A percentile compares a stretch with the other conserved stretches of the same genome.
Conservation (phyloP, 2,329 filamentous ascomycete genomes). For the Penicillium occitanis region DNA sequence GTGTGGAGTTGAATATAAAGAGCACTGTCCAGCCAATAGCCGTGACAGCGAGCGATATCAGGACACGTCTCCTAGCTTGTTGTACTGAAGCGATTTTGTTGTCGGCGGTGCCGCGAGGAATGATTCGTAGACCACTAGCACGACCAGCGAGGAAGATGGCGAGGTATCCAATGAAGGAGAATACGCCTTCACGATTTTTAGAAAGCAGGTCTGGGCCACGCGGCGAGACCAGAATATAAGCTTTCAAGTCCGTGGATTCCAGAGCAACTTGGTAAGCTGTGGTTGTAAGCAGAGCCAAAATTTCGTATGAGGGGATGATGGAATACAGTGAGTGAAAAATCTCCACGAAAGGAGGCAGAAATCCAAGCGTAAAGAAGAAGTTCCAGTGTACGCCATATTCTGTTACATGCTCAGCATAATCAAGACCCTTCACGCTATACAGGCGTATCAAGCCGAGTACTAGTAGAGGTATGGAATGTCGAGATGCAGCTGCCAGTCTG, state of each 20-base stretch:
- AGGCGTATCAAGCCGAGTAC: slow-evolving; percentile 77
- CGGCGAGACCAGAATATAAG: slow-evolving; percentile 78
- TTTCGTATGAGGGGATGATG: slow-evolving; percentile 72
- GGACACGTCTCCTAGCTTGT: slow-evolving; percentile 54
- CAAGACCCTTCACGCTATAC: slow-evolving; percentile 85
- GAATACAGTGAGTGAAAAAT: slow-evolving; percentile 72
- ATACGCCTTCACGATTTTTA: slow-evolving; percentile 93
- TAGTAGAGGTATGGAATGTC: slow-evolving; percentile 80
- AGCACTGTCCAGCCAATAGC: slow-evolving; percentile 67
- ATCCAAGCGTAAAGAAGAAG: slow-evolving; percentile 94
- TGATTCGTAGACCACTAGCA: slow-evolving; percentile 74
- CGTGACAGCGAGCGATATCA: slow-evolving; percentile 65
- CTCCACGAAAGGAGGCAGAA: slow-evolving; percentile 85
- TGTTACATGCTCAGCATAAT: slow-evolving; percentile 95
- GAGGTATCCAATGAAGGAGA: slow-evolving; percentile 89
- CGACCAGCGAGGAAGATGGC: slow-evolving; percentile 92
- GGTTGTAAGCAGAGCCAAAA: slow-evolving; percentile 68
- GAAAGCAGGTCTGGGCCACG: slow-evolving; percentile 72
- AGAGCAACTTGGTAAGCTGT: slow-evolving; percentile 72
- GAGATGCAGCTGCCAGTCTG: slow-evolving; percentile 65
- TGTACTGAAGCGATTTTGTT: slow-evolving; percentile 40
- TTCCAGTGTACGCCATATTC: slow-evolving; percentile 99
- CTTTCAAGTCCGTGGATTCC: slow-evolving; percentile 74
- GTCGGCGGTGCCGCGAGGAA: slow-evolving; percentile 61
- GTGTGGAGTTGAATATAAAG: slow-evolving; percentile 68